Evolutionary conservation across 2,329 filamentous ascomycete species (phyloP), one percentile per base, ranked within the genome.

Genomic region (Sordariomycetes sp.): DNA sequence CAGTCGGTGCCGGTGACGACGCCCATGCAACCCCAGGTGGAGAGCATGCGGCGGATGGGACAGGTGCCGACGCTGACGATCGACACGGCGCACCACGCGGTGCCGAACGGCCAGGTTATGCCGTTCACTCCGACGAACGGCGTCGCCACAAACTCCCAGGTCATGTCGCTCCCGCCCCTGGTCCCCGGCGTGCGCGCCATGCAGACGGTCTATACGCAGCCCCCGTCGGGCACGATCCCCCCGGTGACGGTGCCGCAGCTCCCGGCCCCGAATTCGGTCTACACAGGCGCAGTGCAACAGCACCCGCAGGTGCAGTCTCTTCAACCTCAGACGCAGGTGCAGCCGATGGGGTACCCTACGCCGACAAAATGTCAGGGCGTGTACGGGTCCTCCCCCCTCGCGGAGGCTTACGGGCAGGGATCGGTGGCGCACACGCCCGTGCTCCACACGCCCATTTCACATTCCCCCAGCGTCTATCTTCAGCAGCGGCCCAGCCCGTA

Each of bases 401-500:
- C 78, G n/a, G 81, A 84, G 17, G 76, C 81, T 24, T 87, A 80
- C 56, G 74, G 74, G 7, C 74, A 76, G 52, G 67, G 62, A 54
- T 79, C 81, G 2, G 70, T 74, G 12, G 73, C 78, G 12, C 79
- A 83, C 56, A 81, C 84, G 10, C 39, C 39, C n/a, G 39, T 45
- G 8, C 85, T 63, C 3, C 79, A 84, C 54, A 81, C 84, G 10
- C 84, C 86, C 6, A 81, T 83, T 52, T 86, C 88, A 35, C 80
- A 94, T 61, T 97, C 94, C 35, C 92, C 92, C 1, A 91, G 88
- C 12, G 82, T 89, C 65, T 95, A 95, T 70, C 76, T 96, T 42
- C 87, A 89, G 65, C 89, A 96, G 67, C 82, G 94, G 58, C 85
- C 88, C 61, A 97, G 92, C 57, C 94, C 94, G 2, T 97, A 97